Base-by-base conservation (phyloP, 108 stramenopile species). In the Pseudonitzschia pungens region DNA sequence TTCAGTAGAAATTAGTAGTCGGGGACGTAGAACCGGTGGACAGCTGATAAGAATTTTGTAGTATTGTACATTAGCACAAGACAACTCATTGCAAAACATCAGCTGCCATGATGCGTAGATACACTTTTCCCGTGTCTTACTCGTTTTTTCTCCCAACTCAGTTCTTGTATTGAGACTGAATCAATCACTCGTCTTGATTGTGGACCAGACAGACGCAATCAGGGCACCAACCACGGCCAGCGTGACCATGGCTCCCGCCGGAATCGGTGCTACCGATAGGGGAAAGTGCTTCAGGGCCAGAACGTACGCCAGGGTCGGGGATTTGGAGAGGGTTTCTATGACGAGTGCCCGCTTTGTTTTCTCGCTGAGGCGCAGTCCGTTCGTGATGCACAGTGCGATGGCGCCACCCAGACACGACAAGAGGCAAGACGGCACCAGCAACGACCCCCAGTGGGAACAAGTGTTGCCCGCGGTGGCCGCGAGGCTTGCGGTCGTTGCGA, bases 241-340 rank as follows among this genome's bases (percentile, higher is more conserved):
- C 21, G 76, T 70, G 22, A 81, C 70, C 80, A 81, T 81, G 26
- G 71, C 71, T 10, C 64, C 76, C n/a, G 76, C 75, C 59, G 80
- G 74, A 44, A 81, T 60, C 16, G 42, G 1, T 20, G 76, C 80
- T 20, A 75, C 76, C 26, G 41, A 22, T 22, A 7, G 0, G 21
- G 42, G 55, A 73, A 81, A 77, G 67, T 81, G 80, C 43, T 72
- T 59, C 20, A 28, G 53, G 11, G 76, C 76, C 42, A 81, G 56
- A 4, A 81, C 71, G 58, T 70, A 72, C 26, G 76, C 76, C 29
- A 81, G 65, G 32, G 80, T 81, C n/a, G 80, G 80, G 15, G 66
- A 68, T 55, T 81, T 81, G 42, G 69, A 71, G 31, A 81, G 48
- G 18, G 66, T 68, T 70, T 81, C 80, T 8, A 81, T 50, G 32